Conservation (phyloP, 768 basidiomycete genomes). For the Basidioascus undulatus region DNA sequence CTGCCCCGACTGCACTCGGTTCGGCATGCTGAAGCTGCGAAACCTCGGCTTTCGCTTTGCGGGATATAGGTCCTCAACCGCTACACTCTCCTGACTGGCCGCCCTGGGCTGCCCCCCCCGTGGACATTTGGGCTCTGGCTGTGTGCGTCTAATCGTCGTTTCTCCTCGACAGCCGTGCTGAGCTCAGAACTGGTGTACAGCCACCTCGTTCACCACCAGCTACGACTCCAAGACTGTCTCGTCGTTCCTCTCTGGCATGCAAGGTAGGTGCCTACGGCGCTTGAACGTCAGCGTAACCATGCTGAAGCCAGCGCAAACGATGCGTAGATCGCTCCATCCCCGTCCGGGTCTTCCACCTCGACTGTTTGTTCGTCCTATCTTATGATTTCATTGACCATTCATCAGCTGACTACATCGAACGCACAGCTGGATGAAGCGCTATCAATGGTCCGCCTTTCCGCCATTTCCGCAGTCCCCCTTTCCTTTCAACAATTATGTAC, state of each 20-base stretch:
- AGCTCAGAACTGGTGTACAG: neutral
- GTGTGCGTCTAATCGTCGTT: slow-evolving; percentile 8
- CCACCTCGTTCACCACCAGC: slow-evolving; percentile 49
- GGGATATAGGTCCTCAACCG: slow-evolving; percentile 31
- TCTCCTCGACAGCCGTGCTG: neutral
- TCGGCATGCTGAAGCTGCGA: slow-evolving; percentile 3
- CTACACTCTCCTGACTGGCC: slow-evolving; percentile 37
- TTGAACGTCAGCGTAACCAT: slow-evolving; percentile 32
- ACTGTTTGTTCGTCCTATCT: slow-evolving; percentile 23
- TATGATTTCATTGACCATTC: too few relatives aligned
- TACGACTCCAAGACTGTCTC: slow-evolving; percentile 39
- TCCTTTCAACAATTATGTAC: too few relatives aligned
- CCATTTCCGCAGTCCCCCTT: neutral
- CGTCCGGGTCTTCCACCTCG: slow-evolving; percentile 49
- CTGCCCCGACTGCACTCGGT: slow-evolving; percentile 10
- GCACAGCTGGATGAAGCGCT: slow-evolving; percentile 11
- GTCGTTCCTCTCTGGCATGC: slow-evolving; percentile 46
- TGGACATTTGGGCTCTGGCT: slow-evolving; percentile 63
- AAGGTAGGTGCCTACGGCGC: too few relatives aligned
- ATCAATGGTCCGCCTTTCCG: slow-evolving; percentile 4
- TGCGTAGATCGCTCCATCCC: slow-evolving; percentile 10
- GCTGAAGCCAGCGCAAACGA: neutral
- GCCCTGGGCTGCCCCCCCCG: slow-evolving; percentile 38
- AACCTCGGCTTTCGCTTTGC: too few relatives aligned
- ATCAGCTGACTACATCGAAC: too few relatives aligned